These are phyloP conservation scores for Pyrus betulifolia DNA, from an alignment of 306 rosid genomes.

Conservation along the genomic window DNA sequence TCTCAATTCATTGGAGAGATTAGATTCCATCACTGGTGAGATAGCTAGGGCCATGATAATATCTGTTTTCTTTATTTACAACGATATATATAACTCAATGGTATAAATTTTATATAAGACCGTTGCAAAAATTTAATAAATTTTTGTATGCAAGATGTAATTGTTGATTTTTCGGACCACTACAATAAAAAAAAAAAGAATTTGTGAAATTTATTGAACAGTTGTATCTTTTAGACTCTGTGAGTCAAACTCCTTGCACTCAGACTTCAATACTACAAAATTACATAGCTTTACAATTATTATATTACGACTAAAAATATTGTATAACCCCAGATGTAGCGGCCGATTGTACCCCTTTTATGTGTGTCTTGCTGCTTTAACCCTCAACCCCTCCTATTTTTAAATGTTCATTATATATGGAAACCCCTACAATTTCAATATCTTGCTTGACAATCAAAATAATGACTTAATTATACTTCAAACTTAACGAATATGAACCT, in stretches of 20 bases:
- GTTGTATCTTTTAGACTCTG: background rate
- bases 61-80: background rate
- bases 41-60: background rate
- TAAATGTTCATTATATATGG: background rate
- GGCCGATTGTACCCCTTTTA: background rate
- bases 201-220: background rate
- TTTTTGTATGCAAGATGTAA: too few relatives aligned
- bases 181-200: too few relatives aligned
- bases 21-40: background rate
- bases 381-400: background rate
- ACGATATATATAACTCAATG: too few relatives aligned
- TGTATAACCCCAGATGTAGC: background rate
- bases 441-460: slow-evolving; percentile 13
- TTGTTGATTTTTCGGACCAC: background rate
- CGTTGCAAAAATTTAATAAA: too few relatives aligned
- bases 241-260: background rate
- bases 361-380: slow-evolving; percentile 19
- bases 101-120: background rate
- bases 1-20: background rate
- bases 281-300: too few relatives aligned
- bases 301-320: too few relatives aligned
- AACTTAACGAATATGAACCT: slow-evolving; percentile 17
- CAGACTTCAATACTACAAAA: background rate
- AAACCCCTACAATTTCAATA: background rate
- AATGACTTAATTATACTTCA: slow-evolving; percentile 9